Evolutionary conservation across 495 filamentous ascomycete genomes (phyloP).

Genomic region (Haplographium delicatum): DNA sequence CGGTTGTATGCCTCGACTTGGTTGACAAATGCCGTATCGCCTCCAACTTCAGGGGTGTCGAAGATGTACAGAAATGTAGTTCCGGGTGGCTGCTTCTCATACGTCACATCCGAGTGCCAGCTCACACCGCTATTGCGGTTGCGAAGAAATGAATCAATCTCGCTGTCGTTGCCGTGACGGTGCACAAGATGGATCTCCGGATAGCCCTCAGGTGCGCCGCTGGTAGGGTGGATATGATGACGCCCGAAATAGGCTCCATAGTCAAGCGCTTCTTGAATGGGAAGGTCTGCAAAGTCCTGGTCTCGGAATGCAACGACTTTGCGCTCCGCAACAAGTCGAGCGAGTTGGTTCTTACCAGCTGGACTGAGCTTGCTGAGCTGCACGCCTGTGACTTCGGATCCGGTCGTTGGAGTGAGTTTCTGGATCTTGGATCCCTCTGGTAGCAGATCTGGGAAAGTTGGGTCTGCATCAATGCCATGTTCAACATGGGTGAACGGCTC

Average conservation of each 20-base stretch:
- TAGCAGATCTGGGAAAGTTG: conserved; percentile 61
- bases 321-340: conserved; percentile 66
- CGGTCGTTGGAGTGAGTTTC: conserved; percentile 65
- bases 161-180: conserved; percentile 52
- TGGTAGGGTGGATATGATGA: conserved; percentile 77
- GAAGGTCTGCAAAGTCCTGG: conserved; percentile 69
- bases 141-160: conserved; percentile 50
- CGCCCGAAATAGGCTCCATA: conserved; percentile 73
- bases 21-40: conserved; percentile 73
- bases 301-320: conserved; percentile 76
- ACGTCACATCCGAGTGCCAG: conserved; percentile 80
- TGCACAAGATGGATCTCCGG: conserved; percentile 77
- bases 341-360: conserved; percentile 73
- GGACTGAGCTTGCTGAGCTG: conserved; percentile 64
- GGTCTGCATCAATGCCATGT: conserved; percentile 66
- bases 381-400: conserved; percentile 65
- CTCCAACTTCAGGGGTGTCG: conserved; percentile 65
- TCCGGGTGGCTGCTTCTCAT: conserved; percentile 76
- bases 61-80: conserved; percentile 76
- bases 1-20: conserved; percentile 70
- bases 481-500: conserved; percentile 65
- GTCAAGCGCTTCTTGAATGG: conserved; percentile 59
- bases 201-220: conserved; percentile 61
- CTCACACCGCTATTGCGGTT: conserved; percentile 57
- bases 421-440: conserved; percentile 38